Base-by-base conservation (phyloP, 2,329 filamentous ascomycete genomes). In the Hypomyces perniciosus region DNA sequence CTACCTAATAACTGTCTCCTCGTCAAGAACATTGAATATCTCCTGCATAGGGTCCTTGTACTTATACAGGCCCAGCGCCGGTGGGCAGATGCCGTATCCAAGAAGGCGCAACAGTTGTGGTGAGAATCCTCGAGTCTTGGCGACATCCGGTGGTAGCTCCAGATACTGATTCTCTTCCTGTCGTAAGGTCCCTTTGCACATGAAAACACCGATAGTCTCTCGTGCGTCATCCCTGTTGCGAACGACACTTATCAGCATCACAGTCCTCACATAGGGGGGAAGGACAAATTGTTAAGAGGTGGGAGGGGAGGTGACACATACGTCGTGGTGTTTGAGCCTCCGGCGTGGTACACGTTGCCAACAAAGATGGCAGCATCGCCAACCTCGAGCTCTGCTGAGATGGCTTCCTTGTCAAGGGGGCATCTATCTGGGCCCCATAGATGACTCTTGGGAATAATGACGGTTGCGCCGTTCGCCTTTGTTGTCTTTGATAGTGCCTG, bases 371-470 rank as follows among this genome's bases (percentile, higher is more conserved):
- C 59, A 5, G 69, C 67, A 35, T 72, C 70, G 1, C 70, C 69
- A 5, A 65, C 55, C n/a, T 71, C 65, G 10, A 73, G 59, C 45
- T 72, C 68, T 1, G 68, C 70, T 0, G 67, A 63, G 2, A 69
- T 57, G 1, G 69, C 67, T 43, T 73, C 71, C 7, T 69, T 61
- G 26, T 66, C 61, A 8, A 63, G 53, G 1, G 71, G 71, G 5
- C 57, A 59, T 0, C 67, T 62, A 1, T 71, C 66, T 5, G 65
- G 60, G 1, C 64, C 68, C 71, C 71, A 73, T 4, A 70, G 59
- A 52, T 73, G 71, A 8, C 65, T 69, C 5, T 65, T 64, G 0
- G 70, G 70, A 37, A 72, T 72, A 2, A 65, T 67, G n/a, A 70
- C 58, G 0, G 70, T 73, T 1, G 69, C 70, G 1, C 71, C 70